Evolutionary conservation across 2,329 filamentous ascomycete species (phyloP).

Genomic region (Blastomyces silverae): DNA sequence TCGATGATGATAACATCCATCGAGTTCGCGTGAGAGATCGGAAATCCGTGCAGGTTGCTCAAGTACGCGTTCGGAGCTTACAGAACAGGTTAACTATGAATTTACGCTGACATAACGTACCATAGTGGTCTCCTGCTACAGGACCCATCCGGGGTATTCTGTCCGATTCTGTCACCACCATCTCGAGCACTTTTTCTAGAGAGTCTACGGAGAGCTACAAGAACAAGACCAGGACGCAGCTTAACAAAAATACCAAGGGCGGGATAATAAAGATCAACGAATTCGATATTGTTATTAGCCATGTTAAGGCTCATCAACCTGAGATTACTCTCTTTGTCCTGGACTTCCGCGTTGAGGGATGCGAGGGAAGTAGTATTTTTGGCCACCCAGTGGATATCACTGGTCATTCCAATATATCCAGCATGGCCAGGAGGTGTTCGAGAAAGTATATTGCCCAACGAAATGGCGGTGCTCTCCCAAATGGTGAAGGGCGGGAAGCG

Average conservation of each 20-base stretch:
- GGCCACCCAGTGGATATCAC: constrained; percentile 24
- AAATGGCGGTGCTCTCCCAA: not conserved
- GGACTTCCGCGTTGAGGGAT: constrained; percentile 25
- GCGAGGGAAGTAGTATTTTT: constrained; percentile 26
- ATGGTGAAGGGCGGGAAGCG: not conserved
- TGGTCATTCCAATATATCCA: constrained; percentile 15
- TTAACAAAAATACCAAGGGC: constrained; percentile 26
- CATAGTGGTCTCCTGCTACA: constrained; percentile 27
- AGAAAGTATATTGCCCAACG: not conserved
- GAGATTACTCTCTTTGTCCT: constrained; percentile 24
- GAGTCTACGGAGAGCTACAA: constrained; percentile 26
- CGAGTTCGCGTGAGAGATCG: constrained; percentile 24
- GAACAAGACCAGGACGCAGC: constrained; percentile 18
- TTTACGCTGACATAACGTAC: not conserved
- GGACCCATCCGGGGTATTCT: constrained; percentile 25
- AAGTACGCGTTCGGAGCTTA: constrained; percentile 24
- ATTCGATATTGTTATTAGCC: constrained; percentile 33
- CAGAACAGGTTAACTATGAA: not conserved
- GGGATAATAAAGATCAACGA: constrained; percentile 29
- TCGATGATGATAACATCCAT: constrained; percentile 34
- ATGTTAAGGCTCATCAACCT: constrained; percentile 16
- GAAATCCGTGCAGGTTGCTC: constrained; percentile 27
- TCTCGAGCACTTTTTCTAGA: constrained; percentile 30
- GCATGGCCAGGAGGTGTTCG: constrained; percentile 12
- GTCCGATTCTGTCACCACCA: constrained; percentile 33